These are phyloP conservation scores for Leccinum proliferum DNA, from an alignment of 1,284 basidiomycete genomes.

Conservation along the genomic window DNA sequence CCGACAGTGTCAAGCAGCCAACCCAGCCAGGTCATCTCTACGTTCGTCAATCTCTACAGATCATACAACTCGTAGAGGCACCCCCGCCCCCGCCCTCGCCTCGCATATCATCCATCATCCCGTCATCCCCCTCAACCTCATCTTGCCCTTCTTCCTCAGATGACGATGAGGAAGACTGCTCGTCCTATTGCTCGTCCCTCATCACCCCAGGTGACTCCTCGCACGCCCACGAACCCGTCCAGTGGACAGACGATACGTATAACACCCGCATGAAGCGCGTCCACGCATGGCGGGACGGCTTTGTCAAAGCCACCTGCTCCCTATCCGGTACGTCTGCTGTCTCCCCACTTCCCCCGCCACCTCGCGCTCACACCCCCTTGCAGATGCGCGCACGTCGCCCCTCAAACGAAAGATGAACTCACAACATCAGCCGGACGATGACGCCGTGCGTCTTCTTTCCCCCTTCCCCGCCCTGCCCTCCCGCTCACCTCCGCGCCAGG, in stretches of 20 bases:
- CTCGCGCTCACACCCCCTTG: neutral
- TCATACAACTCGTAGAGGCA: conserved; percentile 71
- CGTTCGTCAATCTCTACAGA: conserved; percentile 50
- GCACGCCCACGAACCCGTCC: conserved; percentile 14
- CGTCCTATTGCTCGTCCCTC: conserved; percentile 68
- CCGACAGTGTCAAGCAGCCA: conserved; percentile 18
- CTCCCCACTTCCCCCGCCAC: neutral
- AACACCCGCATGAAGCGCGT: conserved; percentile 50
- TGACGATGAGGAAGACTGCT: conserved; percentile 35
- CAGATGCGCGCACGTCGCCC: neutral
- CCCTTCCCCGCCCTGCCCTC: neutral
- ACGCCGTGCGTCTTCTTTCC: conserved; percentile 37
- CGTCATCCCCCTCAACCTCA: conserved; percentile 31
- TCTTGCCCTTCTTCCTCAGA: conserved; percentile 33
- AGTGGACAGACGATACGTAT: conserved; percentile 46
- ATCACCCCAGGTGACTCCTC: conserved; percentile 26
- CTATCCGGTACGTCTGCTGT: conserved; percentile 30
- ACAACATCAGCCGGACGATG: conserved; percentile 29
- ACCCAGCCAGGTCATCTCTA: conserved; percentile 38
- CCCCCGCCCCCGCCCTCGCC: conserved; percentile 42
- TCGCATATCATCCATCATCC: conserved; percentile 37
- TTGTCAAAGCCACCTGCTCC: conserved; percentile 28
- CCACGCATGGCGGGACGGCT: conserved; percentile 56
- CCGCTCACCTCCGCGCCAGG: conserved; percentile 26
- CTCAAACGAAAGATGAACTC: conserved; percentile 28